A percentile compares a stretch with the other conserved stretches of the same genome.
phyloP scores from a whole-genome alignment of 345 rosid genomes.

The Populus davidiana region DNA sequence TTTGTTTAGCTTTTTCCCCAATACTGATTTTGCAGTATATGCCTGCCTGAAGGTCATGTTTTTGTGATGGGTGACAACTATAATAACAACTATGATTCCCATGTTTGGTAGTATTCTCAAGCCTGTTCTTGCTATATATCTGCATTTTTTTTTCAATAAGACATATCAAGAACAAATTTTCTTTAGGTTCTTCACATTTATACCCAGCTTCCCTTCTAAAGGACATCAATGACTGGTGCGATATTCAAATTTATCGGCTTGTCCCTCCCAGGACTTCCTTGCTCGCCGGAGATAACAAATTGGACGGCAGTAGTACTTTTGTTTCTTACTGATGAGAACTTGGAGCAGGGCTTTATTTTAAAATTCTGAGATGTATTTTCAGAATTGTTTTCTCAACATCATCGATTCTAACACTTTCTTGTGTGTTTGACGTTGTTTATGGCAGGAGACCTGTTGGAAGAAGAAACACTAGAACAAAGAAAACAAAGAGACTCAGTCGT shows the following conservation, averaged over 20 bases:
- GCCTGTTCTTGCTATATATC: background rate
- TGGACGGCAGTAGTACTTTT: background rate
- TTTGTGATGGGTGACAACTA: slow-evolving; percentile 41
- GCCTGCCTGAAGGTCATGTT: slow-evolving; percentile 27
- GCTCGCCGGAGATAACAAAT: background rate
- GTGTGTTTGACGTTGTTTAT: background rate
- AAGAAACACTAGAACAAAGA: no score
- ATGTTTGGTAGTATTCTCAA: slow-evolving; percentile 25
- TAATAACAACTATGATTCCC: slow-evolving; percentile 36
- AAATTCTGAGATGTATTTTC: background rate
- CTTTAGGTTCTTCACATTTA: background rate
- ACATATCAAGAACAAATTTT: no score
- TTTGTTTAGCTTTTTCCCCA: no score
- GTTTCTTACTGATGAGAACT: background rate
- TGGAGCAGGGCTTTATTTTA: no score
- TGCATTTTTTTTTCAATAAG: background rate
- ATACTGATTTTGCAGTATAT: slow-evolving; percentile 28
- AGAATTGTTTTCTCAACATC: background rate
- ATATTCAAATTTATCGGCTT: background rate
- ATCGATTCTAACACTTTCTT: background rate
- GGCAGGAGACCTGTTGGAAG: slow-evolving; percentile 8
- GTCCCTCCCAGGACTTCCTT: background rate
- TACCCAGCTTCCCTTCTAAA: background rate
- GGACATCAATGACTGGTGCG: background rate
- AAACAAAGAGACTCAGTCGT: no score